These are phyloP conservation scores for Decorospora gaudefroyi DNA, from an alignment of 2,329 filamentous ascomycete genomes.

Conservation along the genomic window DNA sequence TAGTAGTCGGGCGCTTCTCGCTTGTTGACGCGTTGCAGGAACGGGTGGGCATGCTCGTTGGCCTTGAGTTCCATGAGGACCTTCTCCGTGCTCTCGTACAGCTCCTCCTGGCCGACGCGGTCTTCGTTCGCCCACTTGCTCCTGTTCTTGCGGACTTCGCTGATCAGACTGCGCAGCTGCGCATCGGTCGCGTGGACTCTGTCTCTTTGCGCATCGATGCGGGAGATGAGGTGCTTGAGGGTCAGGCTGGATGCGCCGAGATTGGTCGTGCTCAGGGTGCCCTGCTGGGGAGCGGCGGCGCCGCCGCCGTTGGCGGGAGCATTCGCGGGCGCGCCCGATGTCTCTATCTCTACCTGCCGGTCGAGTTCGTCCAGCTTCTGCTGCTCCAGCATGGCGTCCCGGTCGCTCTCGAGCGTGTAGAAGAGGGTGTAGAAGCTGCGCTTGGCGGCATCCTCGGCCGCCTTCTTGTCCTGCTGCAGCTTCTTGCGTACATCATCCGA, in stretches of 20 bases:
- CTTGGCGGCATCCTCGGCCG: constrained; percentile 86
- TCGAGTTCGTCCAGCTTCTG: constrained; percentile 96
- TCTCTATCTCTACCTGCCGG: constrained; percentile 92
- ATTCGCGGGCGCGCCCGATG: constrained; percentile 64
- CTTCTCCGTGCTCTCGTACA: constrained; percentile 96
- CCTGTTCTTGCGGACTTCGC: constrained; percentile 94
- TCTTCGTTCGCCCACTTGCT: constrained; percentile 99
- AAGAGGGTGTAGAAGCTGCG: constrained; percentile 91
- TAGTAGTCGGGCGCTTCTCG: constrained; percentile 96
- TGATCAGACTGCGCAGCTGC: constrained; percentile 89
- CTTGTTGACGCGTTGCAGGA: constrained; percentile 93
- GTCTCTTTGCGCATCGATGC: constrained; percentile 90
- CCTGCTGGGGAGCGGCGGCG: constrained; percentile 67
- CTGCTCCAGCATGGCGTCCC: constrained; percentile 95
- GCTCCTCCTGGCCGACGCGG: constrained; percentile 93
- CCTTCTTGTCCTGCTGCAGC: constrained; percentile 87
- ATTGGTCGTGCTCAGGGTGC: constrained; percentile 89
- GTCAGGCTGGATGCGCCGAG: constrained; percentile 94
- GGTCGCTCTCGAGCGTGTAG: constrained; percentile 92
- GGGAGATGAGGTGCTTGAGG: constrained; percentile 92
- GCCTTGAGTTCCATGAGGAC: constrained; percentile 96
- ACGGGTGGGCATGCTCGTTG: constrained; percentile 96
- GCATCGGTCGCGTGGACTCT: constrained; percentile 90
- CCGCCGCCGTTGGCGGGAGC: constrained; percentile 58
- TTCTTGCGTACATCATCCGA: constrained; percentile 91